phyloP scores from a whole-genome alignment of 2,329 filamentous ascomycete species.

The Dactylellina sp. region DNA sequence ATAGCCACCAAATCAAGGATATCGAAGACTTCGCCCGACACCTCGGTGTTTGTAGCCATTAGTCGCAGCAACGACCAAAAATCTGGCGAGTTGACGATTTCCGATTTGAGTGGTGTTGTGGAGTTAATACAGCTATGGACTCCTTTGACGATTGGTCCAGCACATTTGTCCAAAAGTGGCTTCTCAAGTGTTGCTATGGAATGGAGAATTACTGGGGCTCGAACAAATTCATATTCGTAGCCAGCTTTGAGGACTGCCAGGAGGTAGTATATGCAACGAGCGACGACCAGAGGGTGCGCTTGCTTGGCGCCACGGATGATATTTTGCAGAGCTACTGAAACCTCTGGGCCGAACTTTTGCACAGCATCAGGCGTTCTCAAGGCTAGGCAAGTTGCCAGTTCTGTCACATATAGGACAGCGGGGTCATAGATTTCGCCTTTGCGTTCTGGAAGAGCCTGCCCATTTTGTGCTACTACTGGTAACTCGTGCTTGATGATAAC shows the following conservation, averaged over 20 bases:
- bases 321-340: constrained; percentile 82
- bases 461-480: constrained; percentile 73
- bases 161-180: constrained; percentile 79
- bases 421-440: constrained; percentile 81
- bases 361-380: constrained; percentile 80
- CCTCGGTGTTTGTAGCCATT: constrained; percentile 76
- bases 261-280: constrained; percentile 86
- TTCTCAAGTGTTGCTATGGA: constrained; percentile 88
- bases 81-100: constrained; percentile 95
- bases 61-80: constrained; percentile 92
- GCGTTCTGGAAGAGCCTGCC: constrained; percentile 68
- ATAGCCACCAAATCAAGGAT: constrained; percentile 83
- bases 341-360: constrained; percentile 77
- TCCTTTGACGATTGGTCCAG: constrained; percentile 80
- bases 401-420: constrained; percentile 86
- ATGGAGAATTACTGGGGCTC: constrained; percentile 90
- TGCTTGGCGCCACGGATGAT: constrained; percentile 82
- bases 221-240: constrained; percentile 91
- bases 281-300: constrained; percentile 84
- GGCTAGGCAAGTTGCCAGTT: constrained; percentile 85
- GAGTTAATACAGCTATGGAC: constrained; percentile 79
- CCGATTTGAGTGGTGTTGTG: constrained; percentile 74
- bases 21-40: constrained; percentile 82
- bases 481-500: constrained; percentile 93
- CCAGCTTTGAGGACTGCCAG: constrained; percentile 83